Base-by-base conservation (phyloP, 2,329 filamentous ascomycete genomes). In the Penicillium sp. region DNA sequence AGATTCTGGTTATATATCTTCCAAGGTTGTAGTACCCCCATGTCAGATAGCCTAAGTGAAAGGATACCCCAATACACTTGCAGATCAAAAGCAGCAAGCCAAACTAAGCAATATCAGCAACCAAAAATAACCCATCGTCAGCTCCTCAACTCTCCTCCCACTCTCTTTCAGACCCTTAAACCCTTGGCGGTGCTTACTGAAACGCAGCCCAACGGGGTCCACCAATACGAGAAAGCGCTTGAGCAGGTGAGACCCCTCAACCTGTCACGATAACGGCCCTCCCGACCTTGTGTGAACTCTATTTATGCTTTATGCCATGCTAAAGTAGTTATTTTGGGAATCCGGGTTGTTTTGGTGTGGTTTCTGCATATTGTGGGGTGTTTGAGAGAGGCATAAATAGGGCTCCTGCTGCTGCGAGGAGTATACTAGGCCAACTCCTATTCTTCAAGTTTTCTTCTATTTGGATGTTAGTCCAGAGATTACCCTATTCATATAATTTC, bases 121-220 rank as follows among this genome's bases (percentile, higher is more conserved):
- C 60, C 54, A 63, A 63, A 62, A 62, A 63, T 61, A 63, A 43
- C 43, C 26, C 24, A 28, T 28, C 24, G n/a, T 28, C 24, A 28
- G 24, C 24, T 28, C 24, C 5, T 10, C 24, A 28, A 28, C 24
- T 28, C 24, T 10, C 5, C 24, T 5, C 5, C 23, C 29, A n/a
- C 21, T 28, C 26, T 13, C 53, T 54, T 52, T 28, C 10, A 47
- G 46, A 46, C 49, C 51, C 39, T 37, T 50, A 9, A 21, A 24
- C 43, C 45, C 61, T 60, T 64, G 60, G 60, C 58, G 23, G 53
- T 53, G 59, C 55, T 48, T 63, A 45, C 52, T 63, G 59, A 62
- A 63, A 62, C 59, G 42, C 28, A 24, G 33, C 28, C 29, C 24
- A 16, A 36, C 26, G 10, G 1, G 2, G n/a, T 10, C 45, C 29